Conservation (phyloP, 1,284 basidiomycete genomes). For the Puccinia horiana region DNA sequence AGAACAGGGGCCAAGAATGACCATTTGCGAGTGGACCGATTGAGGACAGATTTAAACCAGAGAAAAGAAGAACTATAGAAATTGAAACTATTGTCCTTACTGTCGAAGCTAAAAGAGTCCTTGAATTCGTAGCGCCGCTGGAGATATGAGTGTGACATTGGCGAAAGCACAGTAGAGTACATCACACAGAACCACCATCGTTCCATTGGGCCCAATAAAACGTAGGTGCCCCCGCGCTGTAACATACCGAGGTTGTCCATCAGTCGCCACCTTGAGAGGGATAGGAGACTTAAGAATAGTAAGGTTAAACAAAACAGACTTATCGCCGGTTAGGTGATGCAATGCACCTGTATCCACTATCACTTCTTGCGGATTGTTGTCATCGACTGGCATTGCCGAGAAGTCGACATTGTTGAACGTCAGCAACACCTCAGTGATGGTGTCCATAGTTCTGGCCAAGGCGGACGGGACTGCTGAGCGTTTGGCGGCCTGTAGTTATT, state of each 20-base stretch:
- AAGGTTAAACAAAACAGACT: background rate
- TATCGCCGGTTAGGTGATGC: conserved; percentile 18
- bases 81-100: background rate
- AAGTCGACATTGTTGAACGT: background rate
- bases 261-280: background rate
- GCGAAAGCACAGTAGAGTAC: background rate
- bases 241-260: background rate
- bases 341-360: conserved; percentile 26
- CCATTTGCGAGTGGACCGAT: background rate
- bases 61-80: too few relatives aligned
- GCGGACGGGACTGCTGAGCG: too few relatives aligned
- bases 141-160: background rate
- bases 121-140: background rate
- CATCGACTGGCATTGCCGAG: background rate
- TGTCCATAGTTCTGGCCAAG: too few relatives aligned
- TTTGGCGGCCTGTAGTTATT: too few relatives aligned
- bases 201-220: too few relatives aligned
- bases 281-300: background rate
- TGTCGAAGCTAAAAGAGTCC: background rate
- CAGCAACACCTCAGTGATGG: too few relatives aligned
- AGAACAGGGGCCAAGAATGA: too few relatives aligned
- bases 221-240: background rate
- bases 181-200: background rate
- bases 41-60: background rate
- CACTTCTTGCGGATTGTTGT: background rate